Base-by-base conservation (phyloP, 2,329 filamentous ascomycete species). In the Celoporthe dispersa region DNA sequence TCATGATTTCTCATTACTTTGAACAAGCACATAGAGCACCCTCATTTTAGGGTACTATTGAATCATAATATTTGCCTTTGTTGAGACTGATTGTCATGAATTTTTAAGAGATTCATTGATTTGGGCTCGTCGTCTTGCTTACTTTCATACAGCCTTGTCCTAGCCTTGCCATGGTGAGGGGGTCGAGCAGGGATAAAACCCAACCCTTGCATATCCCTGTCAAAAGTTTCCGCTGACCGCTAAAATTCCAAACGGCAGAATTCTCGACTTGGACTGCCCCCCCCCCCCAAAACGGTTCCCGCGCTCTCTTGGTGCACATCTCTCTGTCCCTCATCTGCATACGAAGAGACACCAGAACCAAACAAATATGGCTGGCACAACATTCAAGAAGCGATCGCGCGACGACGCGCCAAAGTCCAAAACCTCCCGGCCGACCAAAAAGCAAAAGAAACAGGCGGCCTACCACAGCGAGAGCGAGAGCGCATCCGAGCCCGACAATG, bases 391-490 rank as follows among this genome's bases (percentile, higher is more conserved):
- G 73, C 76, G 80, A 41, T 74, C 77, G 62, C 75, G 75, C 25
- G 77, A 75, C 64, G 78, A 79, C n/a, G 74, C 71, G 25, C 68
- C 76, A n/a, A 79, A 78, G 67, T 70, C 75, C 37, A 79, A 78
- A 44, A 73, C 76, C 2, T 76, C 78, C 60, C 80, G 83, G 19
- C 85, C 85, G 0, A 79, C 79, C 31, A 89, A 88, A 80, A 87
- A 80, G 78, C 82, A 81, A 76, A 83, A 82, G 78, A 83, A 80
- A 79, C 81, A 83, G 68, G 51, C 55, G 16, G 55, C 66, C 48
- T 87, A 87, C 78, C 81, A 87, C 78, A 87, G 85, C 80, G 84
- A 84, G 70, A 85, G 83, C n/a, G 85, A 83, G 51, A 78, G 72
- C 31, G 74, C 75, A 33, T 63, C 70, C 16, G 71, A 71, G 37